phyloP scores from a whole-genome alignment of 1,139 yeast species.

The Saccharomycopsis hybrid region DNA sequence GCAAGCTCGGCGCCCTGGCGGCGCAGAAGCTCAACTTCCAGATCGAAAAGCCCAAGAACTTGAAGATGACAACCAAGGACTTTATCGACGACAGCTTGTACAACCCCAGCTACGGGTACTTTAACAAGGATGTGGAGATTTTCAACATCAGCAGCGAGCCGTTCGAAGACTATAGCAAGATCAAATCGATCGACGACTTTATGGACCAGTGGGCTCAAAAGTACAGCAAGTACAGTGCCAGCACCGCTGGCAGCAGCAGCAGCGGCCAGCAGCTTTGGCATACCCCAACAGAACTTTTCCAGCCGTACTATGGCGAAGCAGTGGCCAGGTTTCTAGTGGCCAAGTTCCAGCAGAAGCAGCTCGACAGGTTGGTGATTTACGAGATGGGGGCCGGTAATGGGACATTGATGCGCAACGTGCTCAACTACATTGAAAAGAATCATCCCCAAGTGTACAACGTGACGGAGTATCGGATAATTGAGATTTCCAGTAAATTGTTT shows the following conservation, averaged over 20 bases:
- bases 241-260: constrained; percentile 24
- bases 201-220: constrained; percentile 62
- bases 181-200: constrained; percentile 64
- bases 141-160: constrained; percentile 56
- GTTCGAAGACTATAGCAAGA: constrained; percentile 46
- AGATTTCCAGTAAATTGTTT: constrained; percentile 65
- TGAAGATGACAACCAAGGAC: constrained; percentile 67
- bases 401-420: constrained; percentile 72
- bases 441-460: constrained; percentile 69
- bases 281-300: constrained; percentile 81
- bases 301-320: constrained; percentile 81
- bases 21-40: constrained; percentile 13
- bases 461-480: constrained; percentile 69
- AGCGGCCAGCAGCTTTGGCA: constrained; percentile 67
- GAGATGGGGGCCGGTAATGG: constrained; percentile 94
- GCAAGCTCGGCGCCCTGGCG: constrained; percentile 21
- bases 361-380: constrained; percentile 53
- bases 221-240: constrained; percentile 50
- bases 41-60: constrained; percentile 47
- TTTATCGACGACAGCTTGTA: constrained; percentile 82
- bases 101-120: constrained; percentile 78
- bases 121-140: constrained; percentile 70
- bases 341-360: constrained; percentile 36
- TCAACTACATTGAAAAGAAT: constrained; percentile 53
- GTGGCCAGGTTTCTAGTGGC: constrained; percentile 66